phyloP scores from a whole-genome alignment of 2,329 filamentous ascomycete species.

The Celoporthe dispersa region DNA sequence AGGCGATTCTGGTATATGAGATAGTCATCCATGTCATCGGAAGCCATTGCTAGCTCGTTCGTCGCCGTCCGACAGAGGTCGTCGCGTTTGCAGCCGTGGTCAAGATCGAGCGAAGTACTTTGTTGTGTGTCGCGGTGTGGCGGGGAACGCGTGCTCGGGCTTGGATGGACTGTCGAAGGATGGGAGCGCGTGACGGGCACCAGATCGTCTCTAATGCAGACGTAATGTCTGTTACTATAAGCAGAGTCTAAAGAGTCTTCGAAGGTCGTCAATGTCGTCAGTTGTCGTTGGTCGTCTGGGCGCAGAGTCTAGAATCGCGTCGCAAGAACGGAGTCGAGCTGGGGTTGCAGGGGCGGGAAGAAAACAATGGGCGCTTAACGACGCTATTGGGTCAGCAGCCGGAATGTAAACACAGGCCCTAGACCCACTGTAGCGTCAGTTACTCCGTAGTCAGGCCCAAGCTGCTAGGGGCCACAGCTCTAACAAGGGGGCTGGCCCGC shows the following conservation, averaged over 20 bases:
- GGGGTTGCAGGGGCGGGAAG: conserved; percentile 7
- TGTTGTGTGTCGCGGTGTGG: neutral
- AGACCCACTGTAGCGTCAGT: conserved; percentile 8
- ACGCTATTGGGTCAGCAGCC: conserved; percentile 11
- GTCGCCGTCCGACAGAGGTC: conserved; percentile 7
- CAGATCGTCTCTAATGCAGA: neutral
- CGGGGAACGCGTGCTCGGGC: conserved; percentile 10
- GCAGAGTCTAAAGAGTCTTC: neutral
- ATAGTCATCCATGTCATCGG: conserved; percentile 48
- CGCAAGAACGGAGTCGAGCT: neutral
- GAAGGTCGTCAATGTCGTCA: neutral
- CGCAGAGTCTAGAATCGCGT: conserved; percentile 5
- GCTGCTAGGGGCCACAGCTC: neutral
- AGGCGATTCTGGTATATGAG: conserved; percentile 76
- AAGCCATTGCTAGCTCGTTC: conserved; percentile 31
- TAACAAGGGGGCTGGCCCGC: neutral
- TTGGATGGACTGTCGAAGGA: neutral
- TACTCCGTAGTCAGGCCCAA: conserved; percentile 4
- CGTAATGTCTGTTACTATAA: neutral
- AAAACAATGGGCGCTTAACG: conserved; percentile 16
- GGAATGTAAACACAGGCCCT: conserved; percentile 19
- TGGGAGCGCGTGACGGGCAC: neutral
- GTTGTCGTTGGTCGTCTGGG: neutral
- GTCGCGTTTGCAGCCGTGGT: neutral
- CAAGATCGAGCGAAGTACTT: neutral